A percentile compares a stretch with the other conserved stretches of the same genome.
Conservation (phyloP, 257 asterid species). For the Datura wrightii region DNA sequence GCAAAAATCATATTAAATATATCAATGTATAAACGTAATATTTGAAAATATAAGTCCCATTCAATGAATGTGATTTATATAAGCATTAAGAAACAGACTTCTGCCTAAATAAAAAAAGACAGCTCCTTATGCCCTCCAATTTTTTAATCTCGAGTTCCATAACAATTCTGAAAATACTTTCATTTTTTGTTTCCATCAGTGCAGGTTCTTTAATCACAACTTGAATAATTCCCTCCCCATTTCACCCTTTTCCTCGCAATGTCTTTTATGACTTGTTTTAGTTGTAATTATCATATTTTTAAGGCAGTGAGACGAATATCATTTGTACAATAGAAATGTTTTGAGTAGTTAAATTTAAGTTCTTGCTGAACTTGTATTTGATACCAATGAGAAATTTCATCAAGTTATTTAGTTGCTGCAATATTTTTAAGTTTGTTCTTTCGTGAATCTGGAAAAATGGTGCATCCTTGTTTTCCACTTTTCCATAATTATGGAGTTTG, state of each 20-base stretch:
- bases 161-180: too few species aligned
- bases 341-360: constrained; percentile 12
- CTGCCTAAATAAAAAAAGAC: too few species aligned
- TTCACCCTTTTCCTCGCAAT: not conserved
- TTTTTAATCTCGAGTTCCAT: too few species aligned
- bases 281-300: not conserved
- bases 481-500: too few species aligned
- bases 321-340: not conserved
- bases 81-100: too few species aligned
- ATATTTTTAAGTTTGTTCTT: not conserved
- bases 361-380: not conserved
- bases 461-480: not conserved
- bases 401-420: not conserved
- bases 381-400: not conserved
- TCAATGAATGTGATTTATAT: too few species aligned
- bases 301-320: not conserved
- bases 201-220: not conserved
- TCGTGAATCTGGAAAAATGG: not conserved
- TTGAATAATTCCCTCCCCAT: not conserved
- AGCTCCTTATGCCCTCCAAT: too few species aligned
- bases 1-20: too few species aligned
- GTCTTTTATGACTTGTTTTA: not conserved
- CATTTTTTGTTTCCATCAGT: not conserved
- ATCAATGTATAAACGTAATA: too few species aligned
- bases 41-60: too few species aligned